Base-by-base conservation (phyloP, 352 stramenopile species). In the Globisporangium viniferum region DNA sequence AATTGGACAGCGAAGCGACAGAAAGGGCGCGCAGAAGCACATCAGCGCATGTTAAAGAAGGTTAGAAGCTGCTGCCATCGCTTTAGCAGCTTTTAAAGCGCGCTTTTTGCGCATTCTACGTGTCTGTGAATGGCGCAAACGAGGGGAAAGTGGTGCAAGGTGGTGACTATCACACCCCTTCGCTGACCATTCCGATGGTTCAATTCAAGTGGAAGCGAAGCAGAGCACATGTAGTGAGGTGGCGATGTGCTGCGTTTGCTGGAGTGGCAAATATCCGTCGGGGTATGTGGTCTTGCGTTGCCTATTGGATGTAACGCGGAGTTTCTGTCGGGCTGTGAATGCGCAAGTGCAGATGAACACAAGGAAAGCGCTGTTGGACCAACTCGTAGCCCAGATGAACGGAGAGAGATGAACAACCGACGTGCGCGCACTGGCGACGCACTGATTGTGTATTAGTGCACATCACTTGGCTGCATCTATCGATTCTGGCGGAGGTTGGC, bases 1-100 rank as follows among this genome's bases (percentile, higher is more conserved):
- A 64, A 24, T 51, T 51, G 48, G 31, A 24, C 31, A 27, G 54
- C 15, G n/a, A 29, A 41, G 60, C 63, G 66, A 69, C 68, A 62
- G 56, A 62, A 22, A 49, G 56, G 33, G 7, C 33, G n/a, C 56
- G 66, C 41, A 20, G 7, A 29, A 15, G 67, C 27, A 59, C 31
- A 3, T 31, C 20, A 6, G 55, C 55, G 54, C 31, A 15, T 62
- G 33, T 22, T 2, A 39, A 46, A 33, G 9, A 6, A 24, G 20
- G 46, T 12, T 22, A 4, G 4, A 8, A 46, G 18, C 18, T 15
- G 29, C 10, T 27, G 22, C 0, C 14, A 20, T 15, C 18, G 31
- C 31, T 46, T 10, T 5, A 8, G 20, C 8, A 24, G 55, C 29
- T 10, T 31, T 33, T 31, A 46, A 29, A 20, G 36, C 7, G 29